These are phyloP conservation scores for Nakazawaea wickerhamii DNA, from an alignment of 805 yeast species.

Conservation along the genomic window DNA sequence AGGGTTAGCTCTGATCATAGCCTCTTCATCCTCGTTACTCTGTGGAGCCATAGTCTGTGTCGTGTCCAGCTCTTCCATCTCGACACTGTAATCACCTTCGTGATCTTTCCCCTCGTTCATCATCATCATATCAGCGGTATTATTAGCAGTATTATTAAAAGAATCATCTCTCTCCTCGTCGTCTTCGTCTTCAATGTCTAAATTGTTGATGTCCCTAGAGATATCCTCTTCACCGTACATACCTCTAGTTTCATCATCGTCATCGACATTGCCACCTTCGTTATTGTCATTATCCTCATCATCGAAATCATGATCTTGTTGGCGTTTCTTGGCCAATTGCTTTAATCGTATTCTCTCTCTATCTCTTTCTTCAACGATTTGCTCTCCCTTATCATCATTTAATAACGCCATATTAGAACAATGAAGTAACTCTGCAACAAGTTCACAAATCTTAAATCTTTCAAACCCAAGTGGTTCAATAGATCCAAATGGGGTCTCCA, in stretches of 20 bases:
- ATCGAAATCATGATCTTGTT: conserved; percentile 19
- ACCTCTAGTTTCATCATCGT: conserved; percentile 7
- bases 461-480: conserved; percentile 84
- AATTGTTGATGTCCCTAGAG: conserved; percentile 27
- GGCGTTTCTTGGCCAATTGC: conserved; percentile 25
- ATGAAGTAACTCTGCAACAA: conserved; percentile 89
- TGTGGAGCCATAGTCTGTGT: conserved; percentile 4
- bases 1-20: conserved; percentile 45
- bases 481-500: conserved; percentile 61
- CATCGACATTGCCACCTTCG: conserved; percentile 16
- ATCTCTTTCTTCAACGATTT: conserved; percentile 65
- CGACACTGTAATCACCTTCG: conserved; percentile 23
- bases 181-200: conserved; percentile 17
- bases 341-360: conserved; percentile 49
- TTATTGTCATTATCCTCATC: conserved; percentile 18
- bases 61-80: conserved; percentile 20
- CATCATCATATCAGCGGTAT: conserved; percentile 13
- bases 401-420: conserved; percentile 95
- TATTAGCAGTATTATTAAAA: conserved; percentile 18
- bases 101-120: conserved; percentile 20
- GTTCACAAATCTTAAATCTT: conserved; percentile 82
- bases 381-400: conserved; percentile 70
- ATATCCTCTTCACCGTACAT: conserved; percentile 25
- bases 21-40: conserved; percentile 14
- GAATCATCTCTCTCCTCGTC: conserved; percentile 25